phyloP scores from a whole-genome alignment of 345 rosid genomes.

The Toxicodendron radicans region DNA sequence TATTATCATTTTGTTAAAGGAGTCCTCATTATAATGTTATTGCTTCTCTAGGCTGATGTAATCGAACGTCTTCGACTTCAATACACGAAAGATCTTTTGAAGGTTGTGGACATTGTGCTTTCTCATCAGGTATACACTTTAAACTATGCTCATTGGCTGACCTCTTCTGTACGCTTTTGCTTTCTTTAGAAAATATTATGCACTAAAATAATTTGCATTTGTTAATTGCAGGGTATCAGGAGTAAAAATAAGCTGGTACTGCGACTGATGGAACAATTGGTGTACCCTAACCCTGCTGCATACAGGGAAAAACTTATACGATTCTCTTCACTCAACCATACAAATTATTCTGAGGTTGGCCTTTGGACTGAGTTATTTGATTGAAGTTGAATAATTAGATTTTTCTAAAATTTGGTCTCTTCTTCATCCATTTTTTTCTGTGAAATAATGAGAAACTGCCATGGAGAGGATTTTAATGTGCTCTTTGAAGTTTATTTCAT shows the following conservation, averaged over 20 bases:
- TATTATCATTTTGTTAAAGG: background rate
- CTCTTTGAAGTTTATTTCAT: conserved; percentile 10
- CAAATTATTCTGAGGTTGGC: conserved; percentile 89
- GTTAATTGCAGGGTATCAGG: conserved; percentile 71
- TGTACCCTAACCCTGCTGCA: conserved; percentile 99
- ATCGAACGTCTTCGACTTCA: conserved; percentile 97
- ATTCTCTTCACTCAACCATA: conserved; percentile 88
- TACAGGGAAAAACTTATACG: conserved; percentile 94
- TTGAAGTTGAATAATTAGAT: conserved; percentile 10
- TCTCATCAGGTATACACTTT: conserved; percentile 83
- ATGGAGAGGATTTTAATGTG: conserved; percentile 7
- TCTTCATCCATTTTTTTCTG: background rate
- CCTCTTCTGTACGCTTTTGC: background rate
- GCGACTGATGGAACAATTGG: conserved; percentile 95
- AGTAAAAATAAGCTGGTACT: conserved; percentile 90
- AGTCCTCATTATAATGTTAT: background rate
- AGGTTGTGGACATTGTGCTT: conserved; percentile 93
- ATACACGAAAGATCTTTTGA: conserved; percentile 89
- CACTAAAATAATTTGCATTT: background rate
- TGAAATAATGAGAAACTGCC: background rate
- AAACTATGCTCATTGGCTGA: conserved; percentile 12
- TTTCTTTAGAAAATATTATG: conserved; percentile 7
- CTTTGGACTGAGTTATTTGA: conserved; percentile 14
- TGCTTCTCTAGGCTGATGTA: conserved; percentile 83
- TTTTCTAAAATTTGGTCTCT: background rate